Evolutionary conservation across 1,284 basidiomycete species (phyloP).

Genomic region (Boletus semigastroideus): DNA sequence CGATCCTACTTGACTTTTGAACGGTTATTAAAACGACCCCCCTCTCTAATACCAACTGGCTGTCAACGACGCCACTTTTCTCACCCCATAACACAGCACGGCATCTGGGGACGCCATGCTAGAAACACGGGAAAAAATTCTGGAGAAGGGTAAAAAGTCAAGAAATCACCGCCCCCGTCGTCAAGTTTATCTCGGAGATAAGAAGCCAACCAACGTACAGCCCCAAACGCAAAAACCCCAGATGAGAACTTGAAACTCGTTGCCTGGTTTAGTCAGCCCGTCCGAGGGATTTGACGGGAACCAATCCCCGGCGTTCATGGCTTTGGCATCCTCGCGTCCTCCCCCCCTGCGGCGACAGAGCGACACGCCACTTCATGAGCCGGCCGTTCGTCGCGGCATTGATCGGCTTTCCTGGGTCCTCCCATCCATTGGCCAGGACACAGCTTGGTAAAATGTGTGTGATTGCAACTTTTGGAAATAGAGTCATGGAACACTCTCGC

Average conservation of each 20-base stretch:
- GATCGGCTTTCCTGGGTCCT: background rate
- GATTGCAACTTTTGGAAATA: slow-evolving; percentile 11
- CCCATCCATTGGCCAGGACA: slow-evolving; percentile 5
- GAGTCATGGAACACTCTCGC: background rate
- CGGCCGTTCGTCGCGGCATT: slow-evolving; percentile 16
- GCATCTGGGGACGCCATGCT: background rate
- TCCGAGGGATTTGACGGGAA: background rate
- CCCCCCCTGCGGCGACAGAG: slow-evolving; percentile 12
- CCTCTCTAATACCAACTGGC: too few species aligned
- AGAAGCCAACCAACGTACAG: slow-evolving; percentile 10
- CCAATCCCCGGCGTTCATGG: background rate
- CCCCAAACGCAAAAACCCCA: background rate
- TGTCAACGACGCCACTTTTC: background rate
- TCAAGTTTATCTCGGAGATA: slow-evolving; percentile 18
- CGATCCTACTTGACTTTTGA: too few species aligned
- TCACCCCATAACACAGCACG: slow-evolving; percentile 6
- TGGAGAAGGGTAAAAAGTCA: background rate
- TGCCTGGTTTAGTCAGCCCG: background rate
- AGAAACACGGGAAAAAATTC: background rate
- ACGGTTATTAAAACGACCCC: too few species aligned
- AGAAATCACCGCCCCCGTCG: background rate
- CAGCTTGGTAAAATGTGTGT: slow-evolving; percentile 12
- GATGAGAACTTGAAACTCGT: too few species aligned
- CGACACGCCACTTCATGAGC: slow-evolving; percentile 24
- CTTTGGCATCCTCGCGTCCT: too few species aligned